phyloP scores from a whole-genome alignment of 495 filamentous ascomycete species.

The Penicillium coprophilum region DNA sequence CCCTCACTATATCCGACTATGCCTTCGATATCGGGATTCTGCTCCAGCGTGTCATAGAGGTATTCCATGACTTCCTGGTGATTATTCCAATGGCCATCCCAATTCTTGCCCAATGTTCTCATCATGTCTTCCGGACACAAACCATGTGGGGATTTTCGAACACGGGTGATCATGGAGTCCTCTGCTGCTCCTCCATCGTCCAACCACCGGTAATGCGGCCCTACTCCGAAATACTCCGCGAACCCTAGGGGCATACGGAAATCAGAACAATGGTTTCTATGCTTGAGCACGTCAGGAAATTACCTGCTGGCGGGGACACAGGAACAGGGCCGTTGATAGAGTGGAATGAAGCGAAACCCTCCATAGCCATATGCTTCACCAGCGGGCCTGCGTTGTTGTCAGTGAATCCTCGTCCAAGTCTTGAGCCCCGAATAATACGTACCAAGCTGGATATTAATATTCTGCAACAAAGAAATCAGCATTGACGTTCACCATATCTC shows the following conservation, averaged over 20 bases:
- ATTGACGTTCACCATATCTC: background rate
- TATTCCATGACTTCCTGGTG: conserved; percentile 26
- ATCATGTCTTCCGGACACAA: conserved; percentile 51
- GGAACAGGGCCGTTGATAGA: conserved; percentile 48
- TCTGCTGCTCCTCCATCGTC: conserved; percentile 44
- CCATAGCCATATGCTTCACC: conserved; percentile 43
- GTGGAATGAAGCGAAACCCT: conserved; percentile 43
- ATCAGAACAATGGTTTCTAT: background rate
- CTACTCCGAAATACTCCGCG: conserved; percentile 53
- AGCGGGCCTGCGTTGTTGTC: conserved; percentile 34
- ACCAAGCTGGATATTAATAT: conserved; percentile 54
- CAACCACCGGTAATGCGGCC: conserved; percentile 52
- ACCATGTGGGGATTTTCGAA: conserved; percentile 50
- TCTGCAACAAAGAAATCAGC: conserved; percentile 31
- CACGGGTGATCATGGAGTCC: conserved; percentile 47
- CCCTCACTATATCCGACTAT: conserved; percentile 63
- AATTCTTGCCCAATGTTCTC: conserved; percentile 34
- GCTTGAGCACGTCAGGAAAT: background rate
- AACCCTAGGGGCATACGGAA: conserved; percentile 32
- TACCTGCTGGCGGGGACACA: conserved; percentile 43
- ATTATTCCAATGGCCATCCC: conserved; percentile 25
- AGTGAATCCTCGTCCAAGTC: background rate
- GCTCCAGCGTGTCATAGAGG: conserved; percentile 28
- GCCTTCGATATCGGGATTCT: conserved; percentile 38
- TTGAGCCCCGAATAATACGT: background rate